phyloP scores from a whole-genome alignment of 805 yeast species.

The Wickerhamiella lipophila region DNA sequence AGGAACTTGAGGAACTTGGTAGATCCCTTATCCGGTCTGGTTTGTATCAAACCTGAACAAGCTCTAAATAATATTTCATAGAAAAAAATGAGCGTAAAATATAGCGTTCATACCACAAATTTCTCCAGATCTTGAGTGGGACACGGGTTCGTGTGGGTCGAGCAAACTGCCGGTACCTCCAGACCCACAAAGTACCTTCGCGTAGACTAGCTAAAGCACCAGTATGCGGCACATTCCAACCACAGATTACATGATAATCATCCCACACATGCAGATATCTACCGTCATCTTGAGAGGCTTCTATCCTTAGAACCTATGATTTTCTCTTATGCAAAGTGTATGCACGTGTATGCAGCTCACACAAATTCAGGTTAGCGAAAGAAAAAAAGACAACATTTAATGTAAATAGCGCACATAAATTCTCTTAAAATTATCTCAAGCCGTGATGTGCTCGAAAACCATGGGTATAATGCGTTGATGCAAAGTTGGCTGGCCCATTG shows the following conservation, averaged over 20 bases:
- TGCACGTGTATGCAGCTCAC: slow-evolving; percentile 1
- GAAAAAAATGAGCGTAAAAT: background rate
- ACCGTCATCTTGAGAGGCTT: background rate
- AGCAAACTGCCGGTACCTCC: background rate
- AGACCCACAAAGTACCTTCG: background rate
- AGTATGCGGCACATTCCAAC: background rate
- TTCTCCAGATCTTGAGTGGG: too few species aligned
- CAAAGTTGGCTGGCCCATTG: too few species aligned
- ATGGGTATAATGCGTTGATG: too few species aligned
- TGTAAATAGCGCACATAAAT: background rate
- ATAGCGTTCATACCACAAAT: too few species aligned
- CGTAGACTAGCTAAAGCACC: background rate
- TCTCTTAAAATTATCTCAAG: too few species aligned
- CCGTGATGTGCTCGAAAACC: too few species aligned
- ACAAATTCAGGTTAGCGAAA: slow-evolving; percentile 1
- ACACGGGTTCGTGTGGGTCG: slow-evolving; percentile 2
- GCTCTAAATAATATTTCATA: background rate
- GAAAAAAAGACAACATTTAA: background rate
- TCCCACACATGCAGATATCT: background rate
- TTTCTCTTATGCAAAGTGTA: background rate
- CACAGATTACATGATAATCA: background rate
- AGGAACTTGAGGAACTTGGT: background rate
- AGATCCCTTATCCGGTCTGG: background rate
- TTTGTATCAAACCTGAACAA: background rate
- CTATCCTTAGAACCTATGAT: background rate